A percentile compares a stretch with the other conserved stretches of the same genome.
Conservation (phyloP, 164 flowering plant species). For the Nymphaea colorata region DNA sequence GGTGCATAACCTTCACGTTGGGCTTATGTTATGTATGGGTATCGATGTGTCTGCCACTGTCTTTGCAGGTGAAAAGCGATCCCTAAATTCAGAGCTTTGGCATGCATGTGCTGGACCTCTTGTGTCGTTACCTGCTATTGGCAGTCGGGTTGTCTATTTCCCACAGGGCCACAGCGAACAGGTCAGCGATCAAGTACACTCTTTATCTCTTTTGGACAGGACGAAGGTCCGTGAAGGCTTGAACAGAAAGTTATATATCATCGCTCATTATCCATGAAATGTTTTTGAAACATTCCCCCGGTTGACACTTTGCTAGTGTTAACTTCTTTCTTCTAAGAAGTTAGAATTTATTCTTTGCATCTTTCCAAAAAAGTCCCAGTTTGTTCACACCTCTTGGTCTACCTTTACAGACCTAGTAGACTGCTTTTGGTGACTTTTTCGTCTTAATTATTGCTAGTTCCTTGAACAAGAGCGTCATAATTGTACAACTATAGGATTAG, state of each 20-base stretch:
- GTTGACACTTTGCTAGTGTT: too few species aligned
- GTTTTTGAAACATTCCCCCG: too few species aligned
- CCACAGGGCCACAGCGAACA: conserved; percentile 96
- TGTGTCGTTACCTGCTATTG: conserved; percentile 81
- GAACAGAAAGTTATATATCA: too few species aligned
- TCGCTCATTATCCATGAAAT: too few species aligned
- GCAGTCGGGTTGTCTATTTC: conserved; percentile 85
- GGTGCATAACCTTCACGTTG: neutral
- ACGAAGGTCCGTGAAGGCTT: neutral
- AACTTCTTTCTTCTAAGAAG: too few species aligned
- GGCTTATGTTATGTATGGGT: neutral
- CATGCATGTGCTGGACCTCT: conserved; percentile 99
- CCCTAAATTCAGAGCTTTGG: conserved; percentile 89
- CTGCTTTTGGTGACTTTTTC: neutral
- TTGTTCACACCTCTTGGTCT: neutral
- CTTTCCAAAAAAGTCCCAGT: neutral
- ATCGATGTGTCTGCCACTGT: neutral
- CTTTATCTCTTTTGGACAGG: neutral
- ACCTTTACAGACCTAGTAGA: neutral
- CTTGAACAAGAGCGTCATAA: too few species aligned
- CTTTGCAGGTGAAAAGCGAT: conserved; percentile 60
- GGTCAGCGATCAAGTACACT: conserved; percentile 21
- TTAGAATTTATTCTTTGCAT: too few species aligned
- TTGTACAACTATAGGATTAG: too few species aligned
- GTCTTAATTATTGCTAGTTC: neutral